Evolutionary conservation across 768 basidiomycete species (phyloP).

Genomic region (Tricholoma sp.): DNA sequence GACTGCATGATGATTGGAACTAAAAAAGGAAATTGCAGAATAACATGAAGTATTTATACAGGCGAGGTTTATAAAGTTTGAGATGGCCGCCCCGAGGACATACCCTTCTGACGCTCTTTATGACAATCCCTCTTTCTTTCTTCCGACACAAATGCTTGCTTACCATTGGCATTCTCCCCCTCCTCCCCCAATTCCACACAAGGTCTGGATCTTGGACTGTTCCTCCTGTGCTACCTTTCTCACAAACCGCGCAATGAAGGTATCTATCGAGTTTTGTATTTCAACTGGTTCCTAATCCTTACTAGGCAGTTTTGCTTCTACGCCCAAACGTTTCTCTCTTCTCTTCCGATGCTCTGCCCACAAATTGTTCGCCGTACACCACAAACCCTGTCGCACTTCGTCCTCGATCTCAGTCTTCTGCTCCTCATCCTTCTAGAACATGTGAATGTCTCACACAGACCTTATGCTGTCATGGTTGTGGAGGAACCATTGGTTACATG

Average conservation of each 20-base stretch:
- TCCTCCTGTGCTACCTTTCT: conserved; percentile 67
- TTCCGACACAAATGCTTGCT: conserved; percentile 18
- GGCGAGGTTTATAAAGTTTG: too few relatives aligned
- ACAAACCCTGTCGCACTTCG: conserved; percentile 39
- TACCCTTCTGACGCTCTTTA: conserved; percentile 21
- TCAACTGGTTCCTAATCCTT: too few relatives aligned
- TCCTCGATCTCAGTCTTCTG: conserved; percentile 24
- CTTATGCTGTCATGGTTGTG: conserved; percentile 77
- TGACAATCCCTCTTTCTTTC: conserved; percentile 9
- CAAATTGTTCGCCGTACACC: conserved; percentile 68
- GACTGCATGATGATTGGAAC: conserved; percentile 6
- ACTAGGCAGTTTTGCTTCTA: conserved; percentile 76
- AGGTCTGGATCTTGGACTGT: conserved; percentile 82
- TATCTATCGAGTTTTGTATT: too few relatives aligned
- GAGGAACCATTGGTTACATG: conserved; percentile 71
- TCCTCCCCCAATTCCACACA: conserved; percentile 50
- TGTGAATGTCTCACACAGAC: conserved; percentile 86
- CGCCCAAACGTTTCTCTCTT: conserved; percentile 78
- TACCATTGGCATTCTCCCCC: conserved; percentile 33
- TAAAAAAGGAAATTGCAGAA: too few relatives aligned
- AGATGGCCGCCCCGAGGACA: conserved; percentile 9
- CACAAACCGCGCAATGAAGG: conserved; percentile 86
- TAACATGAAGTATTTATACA: too few relatives aligned
- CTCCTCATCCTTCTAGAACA: conserved; percentile 41
- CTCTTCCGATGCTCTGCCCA: conserved; percentile 75